Evolutionary conservation across 1,284 basidiomycete genomes (phyloP), one percentile per base, ranked within the genome.

Genomic region (Microbotryum silenes-acaulis): DNA sequence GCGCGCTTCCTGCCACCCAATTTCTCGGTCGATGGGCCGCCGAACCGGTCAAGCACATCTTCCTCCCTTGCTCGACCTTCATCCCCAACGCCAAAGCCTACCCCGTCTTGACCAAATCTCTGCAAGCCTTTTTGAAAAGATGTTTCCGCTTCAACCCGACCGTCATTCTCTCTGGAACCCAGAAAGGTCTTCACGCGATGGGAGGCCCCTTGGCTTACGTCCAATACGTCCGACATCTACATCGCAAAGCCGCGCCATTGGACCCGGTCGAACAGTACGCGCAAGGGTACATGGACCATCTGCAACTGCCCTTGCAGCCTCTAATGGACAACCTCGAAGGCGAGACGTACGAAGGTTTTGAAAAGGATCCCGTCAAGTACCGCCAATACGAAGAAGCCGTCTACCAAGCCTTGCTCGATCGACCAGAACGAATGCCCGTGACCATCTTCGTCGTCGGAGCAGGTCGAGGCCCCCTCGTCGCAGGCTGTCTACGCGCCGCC

Each of bases 291-390:
- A 87, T 90, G 70, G 96, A 99, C 75, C 97, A 86, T 76, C 78
- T 99, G 25, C 96, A 99, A 77, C 89, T 91, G 10, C 96, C 96
- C 0, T 77, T 99, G 59, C 75, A 94, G 86, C 96, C 96, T 12
- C 77, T 99, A 71, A 93, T 96, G 88, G 93, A 98, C 74, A 93
- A 99, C 74, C 78, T 99, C 61, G 90, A 91, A 72, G 92, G 89
- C 70, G 82, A 86, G 60, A 97, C 93, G 8, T 99, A 99, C 75
- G 90, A 97, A 73, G 91, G 91, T 8, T 99, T 99, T 72, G 96
- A 99, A 74, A 85, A 90, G 72, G 96, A 98, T 78, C 92, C 96
- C 1, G 86, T 97, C 67, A 98, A 99, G 76, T 99, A 99, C 74
- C 77, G 82, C 56, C 86, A 91, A 69, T 99, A 98, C 75, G 96